phyloP scores from a whole-genome alignment of 2,329 filamentous ascomycete species.

The Penicillium sp. region DNA sequence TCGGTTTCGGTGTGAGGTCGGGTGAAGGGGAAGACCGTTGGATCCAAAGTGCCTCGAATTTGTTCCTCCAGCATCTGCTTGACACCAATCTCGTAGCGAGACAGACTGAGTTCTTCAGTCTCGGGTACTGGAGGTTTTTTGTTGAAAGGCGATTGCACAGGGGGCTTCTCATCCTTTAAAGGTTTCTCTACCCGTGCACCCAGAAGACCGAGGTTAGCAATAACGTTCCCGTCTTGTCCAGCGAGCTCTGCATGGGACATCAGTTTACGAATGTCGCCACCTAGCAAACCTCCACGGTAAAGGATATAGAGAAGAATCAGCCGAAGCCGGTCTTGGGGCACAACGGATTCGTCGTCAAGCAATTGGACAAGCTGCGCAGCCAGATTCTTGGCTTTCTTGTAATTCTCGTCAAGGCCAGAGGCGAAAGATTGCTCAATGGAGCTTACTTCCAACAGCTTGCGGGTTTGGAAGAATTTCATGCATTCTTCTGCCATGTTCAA shows the following conservation, averaged over 20 bases:
- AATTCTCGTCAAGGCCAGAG: conserved; percentile 90
- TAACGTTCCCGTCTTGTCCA: conserved; percentile 66
- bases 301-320: conserved; percentile 83
- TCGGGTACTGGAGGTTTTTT: conserved; percentile 57
- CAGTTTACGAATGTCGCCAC: conserved; percentile 79
- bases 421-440: conserved; percentile 86
- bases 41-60: conserved; percentile 65
- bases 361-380: conserved; percentile 80
- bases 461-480: conserved; percentile 85
- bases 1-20: conserved; percentile 61
- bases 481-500: conserved; percentile 96
- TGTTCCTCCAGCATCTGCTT: conserved; percentile 80
- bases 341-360: conserved; percentile 78
- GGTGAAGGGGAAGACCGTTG: conserved; percentile 67
- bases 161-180: conserved; percentile 73
- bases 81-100: conserved; percentile 77
- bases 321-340: conserved; percentile 71
- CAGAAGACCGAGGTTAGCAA: conserved; percentile 74
- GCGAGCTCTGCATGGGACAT: conserved; percentile 79
- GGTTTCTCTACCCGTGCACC: conserved; percentile 70
- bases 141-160: conserved; percentile 67
- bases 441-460: conserved; percentile 82
- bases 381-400: conserved; percentile 83
- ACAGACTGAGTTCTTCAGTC: conserved; percentile 78
- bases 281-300: conserved; percentile 79